Conservation (phyloP, 441 rosid species). For the Syzygium syzygioides region DNA sequence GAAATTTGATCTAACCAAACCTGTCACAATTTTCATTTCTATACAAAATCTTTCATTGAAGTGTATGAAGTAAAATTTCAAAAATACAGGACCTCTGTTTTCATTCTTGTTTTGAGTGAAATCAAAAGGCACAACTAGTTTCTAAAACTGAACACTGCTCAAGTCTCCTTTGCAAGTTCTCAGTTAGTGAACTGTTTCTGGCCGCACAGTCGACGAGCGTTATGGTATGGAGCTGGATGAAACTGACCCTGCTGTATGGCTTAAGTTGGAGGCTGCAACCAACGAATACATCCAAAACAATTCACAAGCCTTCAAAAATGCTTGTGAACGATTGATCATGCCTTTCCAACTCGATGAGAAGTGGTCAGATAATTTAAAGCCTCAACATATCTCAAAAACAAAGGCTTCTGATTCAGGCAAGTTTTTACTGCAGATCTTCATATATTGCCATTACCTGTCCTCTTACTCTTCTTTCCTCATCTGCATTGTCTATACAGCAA, state of each 20-base stretch:
- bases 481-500: constrained; percentile 5
- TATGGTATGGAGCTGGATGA: constrained; percentile 98
- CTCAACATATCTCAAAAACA: constrained; percentile 32
- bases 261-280: constrained; percentile 79
- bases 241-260: constrained; percentile 97
- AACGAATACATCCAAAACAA: constrained; percentile 72
- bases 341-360: constrained; percentile 80
- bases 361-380: constrained; percentile 48
- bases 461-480: constrained; percentile 13
- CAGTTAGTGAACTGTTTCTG: constrained; percentile 8
- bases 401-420: constrained; percentile 59
- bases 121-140: not conserved
- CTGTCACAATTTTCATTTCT: not conserved
- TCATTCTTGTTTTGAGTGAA: not conserved
- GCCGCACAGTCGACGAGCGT: constrained; percentile 80
- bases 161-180: not conserved
- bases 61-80: not conserved
- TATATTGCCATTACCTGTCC: constrained; percentile 2
- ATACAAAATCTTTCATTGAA: not conserved
- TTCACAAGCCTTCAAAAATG: constrained; percentile 59
- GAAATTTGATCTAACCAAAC: not conserved
- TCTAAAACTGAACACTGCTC: not conserved
- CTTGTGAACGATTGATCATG: constrained; percentile 63
- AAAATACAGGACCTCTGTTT: not conserved
- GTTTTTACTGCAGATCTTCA: not conserved